Base-by-base conservation (phyloP, 176 grass and related monocot species). In the Oryza coarctata region DNA sequence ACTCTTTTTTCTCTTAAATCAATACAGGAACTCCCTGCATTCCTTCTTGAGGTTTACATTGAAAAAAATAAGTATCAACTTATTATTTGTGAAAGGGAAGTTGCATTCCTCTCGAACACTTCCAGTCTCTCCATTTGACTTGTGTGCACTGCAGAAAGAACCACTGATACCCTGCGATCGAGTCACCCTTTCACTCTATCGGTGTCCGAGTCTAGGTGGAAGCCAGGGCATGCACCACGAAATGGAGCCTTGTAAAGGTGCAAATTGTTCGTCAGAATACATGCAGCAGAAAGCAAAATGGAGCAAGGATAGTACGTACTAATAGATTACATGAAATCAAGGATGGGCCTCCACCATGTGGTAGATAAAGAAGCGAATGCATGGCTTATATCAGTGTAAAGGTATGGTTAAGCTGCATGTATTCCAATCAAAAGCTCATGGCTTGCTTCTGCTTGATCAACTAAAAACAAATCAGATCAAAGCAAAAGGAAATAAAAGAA, bases 311-410 rank as follows among this genome's bases (percentile, higher is more conserved):
- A 73, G 27, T 62, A 18, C 28, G 20, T 4, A 2, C 20, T 22
- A 15, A 80, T 58, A 86, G 72, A 86, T 72, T 65, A 76, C 87
- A 49, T 57, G 77, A 81, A 77, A 86, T 77, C 83, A 18, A 65
- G 77, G 65, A 80, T 66, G 65, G 82, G 33, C 77, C 71, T 81
- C 87, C 77, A 85, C 72, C 82, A 79, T 83, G 81, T 69, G 71
- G 55, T 27, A 22, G 87, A 65, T 75, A 74, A n/a, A 55, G 50
- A 22, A 5, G 18, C 64, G 40, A 65, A 81, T 70, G 80, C 69
- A 81, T 49, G 55, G 55, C 55, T 60, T 60, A 25, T 60, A 60
- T 60, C 22, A 23, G 55, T 60, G 55, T 60, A 82, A 28, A 2
- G 5, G n/a, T 30, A 82, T 45, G 65, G 52, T 66, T 72, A 71